Evolutionary conservation across 148 eudicot genomes (phyloP).

Genomic region (Gaultheria prostrata): DNA sequence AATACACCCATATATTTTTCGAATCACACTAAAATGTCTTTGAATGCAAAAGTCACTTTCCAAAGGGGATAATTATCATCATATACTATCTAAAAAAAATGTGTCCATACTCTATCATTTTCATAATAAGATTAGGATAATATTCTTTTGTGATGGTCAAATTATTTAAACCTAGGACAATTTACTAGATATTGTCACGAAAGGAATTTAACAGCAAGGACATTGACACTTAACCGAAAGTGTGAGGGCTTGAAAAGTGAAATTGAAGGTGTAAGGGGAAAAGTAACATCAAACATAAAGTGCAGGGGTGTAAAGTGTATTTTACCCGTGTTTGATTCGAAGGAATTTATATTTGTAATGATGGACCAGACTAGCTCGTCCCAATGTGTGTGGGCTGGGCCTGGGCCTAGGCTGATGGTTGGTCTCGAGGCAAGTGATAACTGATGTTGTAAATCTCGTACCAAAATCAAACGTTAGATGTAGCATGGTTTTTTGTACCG

Average conservation of each 20-base stretch:
- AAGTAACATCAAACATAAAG: background rate
- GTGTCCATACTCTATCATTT: too few relatives aligned
- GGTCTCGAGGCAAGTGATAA: background rate
- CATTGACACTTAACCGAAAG: background rate
- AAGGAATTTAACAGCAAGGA: background rate
- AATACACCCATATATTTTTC: too few relatives aligned
- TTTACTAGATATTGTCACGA: background rate
- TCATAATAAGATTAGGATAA: too few relatives aligned
- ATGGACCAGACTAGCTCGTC: background rate
- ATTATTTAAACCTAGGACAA: background rate
- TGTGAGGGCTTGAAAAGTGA: background rate
- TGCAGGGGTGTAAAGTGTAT: background rate
- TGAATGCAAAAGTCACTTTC: too few relatives aligned
- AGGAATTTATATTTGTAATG: background rate
- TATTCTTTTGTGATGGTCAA: too few relatives aligned
- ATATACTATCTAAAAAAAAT: too few relatives aligned
- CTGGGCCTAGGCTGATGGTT: background rate
- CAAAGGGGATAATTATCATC: too few relatives aligned
- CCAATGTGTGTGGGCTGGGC: background rate
- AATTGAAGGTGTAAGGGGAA: background rate
- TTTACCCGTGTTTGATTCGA: too few relatives aligned
- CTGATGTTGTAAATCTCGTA: background rate
- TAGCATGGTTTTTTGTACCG: too few relatives aligned
- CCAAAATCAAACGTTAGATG: too few relatives aligned
- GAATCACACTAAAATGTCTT: too few relatives aligned